These are phyloP conservation scores for Sideroxylon spinosum DNA, from an alignment of 179 eudicot species.

Conservation along the genomic window DNA sequence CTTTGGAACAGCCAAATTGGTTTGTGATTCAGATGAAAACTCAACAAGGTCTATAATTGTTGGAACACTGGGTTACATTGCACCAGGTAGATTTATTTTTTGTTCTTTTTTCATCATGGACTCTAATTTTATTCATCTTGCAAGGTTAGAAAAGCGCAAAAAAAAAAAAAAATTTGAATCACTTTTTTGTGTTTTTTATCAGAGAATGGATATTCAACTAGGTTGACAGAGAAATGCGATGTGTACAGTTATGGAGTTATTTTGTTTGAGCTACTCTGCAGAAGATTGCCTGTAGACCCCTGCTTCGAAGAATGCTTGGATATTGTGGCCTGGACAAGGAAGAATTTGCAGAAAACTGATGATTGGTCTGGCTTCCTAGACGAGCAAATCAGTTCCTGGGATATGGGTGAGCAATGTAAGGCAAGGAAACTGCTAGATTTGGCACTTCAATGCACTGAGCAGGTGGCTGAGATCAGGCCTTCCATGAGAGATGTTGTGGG, in stretches of 20 bases:
- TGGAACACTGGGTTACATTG: conserved; percentile 28
- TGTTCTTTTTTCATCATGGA: background rate
- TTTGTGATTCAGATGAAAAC: conserved; percentile 11
- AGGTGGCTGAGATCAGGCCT: conserved; percentile 13
- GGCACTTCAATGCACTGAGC: conserved; percentile 23
- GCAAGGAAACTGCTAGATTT: conserved; percentile 20
- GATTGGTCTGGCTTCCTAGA: conserved; percentile 13
- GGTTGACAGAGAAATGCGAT: conserved; percentile 11
- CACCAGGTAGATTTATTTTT: conserved; percentile 17
- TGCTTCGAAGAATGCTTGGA: conserved; percentile 21
- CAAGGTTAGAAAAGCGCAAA: background rate
- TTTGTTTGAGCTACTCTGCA: conserved; percentile 16
- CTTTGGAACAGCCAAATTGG: conserved; percentile 17
- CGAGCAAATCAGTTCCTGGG: conserved; percentile 13
- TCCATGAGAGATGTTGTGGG: conserved; percentile 25
- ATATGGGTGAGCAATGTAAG: conserved; percentile 10
- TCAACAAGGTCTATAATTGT: conserved; percentile 16
- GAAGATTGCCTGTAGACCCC: conserved; percentile 25
- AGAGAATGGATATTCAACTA: conserved; percentile 13
- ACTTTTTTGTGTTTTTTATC: background rate
- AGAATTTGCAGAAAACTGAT: conserved; percentile 9
- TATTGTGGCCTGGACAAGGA: conserved; percentile 19
- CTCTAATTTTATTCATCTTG: too few relatives aligned
- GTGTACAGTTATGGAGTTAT: conserved; percentile 20
- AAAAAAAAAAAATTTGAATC: background rate